Evolutionary conservation across 345 rosid species (phyloP), one percentile per base, ranked within the genome.

Genomic region (Citrus hindsii): DNA sequence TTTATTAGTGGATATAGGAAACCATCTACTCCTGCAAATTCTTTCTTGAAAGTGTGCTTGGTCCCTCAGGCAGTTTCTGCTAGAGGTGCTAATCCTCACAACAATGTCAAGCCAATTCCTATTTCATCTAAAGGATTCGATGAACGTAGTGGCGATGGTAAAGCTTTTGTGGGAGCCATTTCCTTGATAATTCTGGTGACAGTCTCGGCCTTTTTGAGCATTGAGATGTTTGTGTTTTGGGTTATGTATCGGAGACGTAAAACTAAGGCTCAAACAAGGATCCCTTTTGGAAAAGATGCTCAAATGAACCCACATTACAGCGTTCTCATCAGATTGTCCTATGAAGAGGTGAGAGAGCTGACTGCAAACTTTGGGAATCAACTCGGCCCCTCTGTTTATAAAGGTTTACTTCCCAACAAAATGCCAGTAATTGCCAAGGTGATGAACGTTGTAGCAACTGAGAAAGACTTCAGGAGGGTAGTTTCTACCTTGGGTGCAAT

Each of bases 61-160:
- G 84, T 85, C 60, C 85, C 88, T 69, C 84, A 69, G 79, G 85
- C 88, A 46, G 82, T 78, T 80, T 82, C 82, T 27, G 84, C 82
- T 74, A 69, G 48, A 37, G 79, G 71, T 64, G 77, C 67, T 78
- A 74, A 72, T 80, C 81, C 79, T 63, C 75, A 42, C 6, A 25
- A 18, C 30, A 55, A 5, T 33, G 42, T 40, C 9, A 65, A 72
- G 6, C 64, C 82, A 67, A 46, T 80, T 78, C 66, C 82, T 62
- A n/a, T 63, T 22, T 61, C 68, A 27, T 65, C 85, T 76, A 70
- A 42, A 53, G 79, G 79, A 79, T 62, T 66, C 6, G 19, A 14
- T 64, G 72, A 71, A 10, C 58, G 4, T 63, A 38, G 61, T 5
- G 78, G 46, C 42, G 79, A 79, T 65, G 64, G 63, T 71, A 76